Conservation (phyloP, 371 early-diverging fungal species). For the Mucor piriformis region DNA sequence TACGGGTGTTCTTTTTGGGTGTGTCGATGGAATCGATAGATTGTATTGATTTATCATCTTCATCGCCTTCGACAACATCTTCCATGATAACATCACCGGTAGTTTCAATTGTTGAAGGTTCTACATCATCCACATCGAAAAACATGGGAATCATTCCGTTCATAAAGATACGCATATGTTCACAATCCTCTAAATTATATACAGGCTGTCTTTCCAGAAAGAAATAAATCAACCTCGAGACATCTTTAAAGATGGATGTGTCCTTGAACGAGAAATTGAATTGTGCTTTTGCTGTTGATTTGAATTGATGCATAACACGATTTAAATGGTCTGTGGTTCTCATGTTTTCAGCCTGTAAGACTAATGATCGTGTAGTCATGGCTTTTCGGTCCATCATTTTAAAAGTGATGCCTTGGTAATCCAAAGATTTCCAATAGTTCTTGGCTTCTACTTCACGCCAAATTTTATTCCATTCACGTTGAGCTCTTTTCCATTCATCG, state of each 20-base stretch:
- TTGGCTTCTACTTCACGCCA: constrained; percentile 96
- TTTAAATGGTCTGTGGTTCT: constrained; percentile 33
- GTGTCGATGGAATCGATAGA: background rate
- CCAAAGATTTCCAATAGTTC: constrained; percentile 97
- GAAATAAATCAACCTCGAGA: constrained; percentile 61
- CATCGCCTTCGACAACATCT: constrained; percentile 30
- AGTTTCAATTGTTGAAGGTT: constrained; percentile 26
- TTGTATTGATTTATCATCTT: constrained; percentile 27
- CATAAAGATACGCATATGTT: constrained; percentile 73
- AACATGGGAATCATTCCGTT: constrained; percentile 71
- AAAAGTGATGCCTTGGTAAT: constrained; percentile 90
- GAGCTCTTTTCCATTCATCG: constrained; percentile 89
- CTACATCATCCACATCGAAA: constrained; percentile 61
- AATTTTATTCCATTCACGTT: constrained; percentile 86
- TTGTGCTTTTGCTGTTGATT: background rate
- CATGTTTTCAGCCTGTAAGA: constrained; percentile 84
- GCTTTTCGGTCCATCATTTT: constrained; percentile 86
- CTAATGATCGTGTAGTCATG: constrained; percentile 74
- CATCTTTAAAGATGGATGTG: constrained; percentile 63
- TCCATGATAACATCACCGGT: constrained; percentile 40
- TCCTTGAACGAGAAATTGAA: constrained; percentile 54
- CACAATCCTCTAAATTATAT: constrained; percentile 63
- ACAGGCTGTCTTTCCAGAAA: constrained; percentile 55
- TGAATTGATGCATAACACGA: too few species aligned
- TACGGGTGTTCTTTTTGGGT: background rate